Evolutionary conservation across 768 basidiomycete genomes (phyloP).

Genomic region (Agaricus subrufescens): DNA sequence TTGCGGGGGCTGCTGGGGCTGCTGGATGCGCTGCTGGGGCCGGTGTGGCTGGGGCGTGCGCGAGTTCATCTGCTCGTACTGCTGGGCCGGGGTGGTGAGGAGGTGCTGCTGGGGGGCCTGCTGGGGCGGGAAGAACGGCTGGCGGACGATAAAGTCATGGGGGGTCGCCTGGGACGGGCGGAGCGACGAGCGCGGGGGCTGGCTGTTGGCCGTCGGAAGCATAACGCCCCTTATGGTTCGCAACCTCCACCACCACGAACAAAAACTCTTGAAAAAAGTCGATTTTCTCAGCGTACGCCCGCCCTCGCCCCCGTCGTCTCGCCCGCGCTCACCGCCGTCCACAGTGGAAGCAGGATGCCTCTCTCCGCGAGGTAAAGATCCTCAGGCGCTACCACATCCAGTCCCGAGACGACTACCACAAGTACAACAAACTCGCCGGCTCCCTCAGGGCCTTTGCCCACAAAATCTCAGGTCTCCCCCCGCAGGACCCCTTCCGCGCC

Average conservation of each 20-base stretch:
- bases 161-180: not conserved
- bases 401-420: conserved; percentile 91
- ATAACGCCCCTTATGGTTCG: conserved; percentile 1
- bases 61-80: conserved; percentile 50
- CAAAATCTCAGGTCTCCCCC: conserved; percentile 79
- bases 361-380: conserved; percentile 85
- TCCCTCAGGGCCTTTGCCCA: conserved; percentile 82
- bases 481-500: conserved; percentile 82
- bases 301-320: not conserved
- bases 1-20: not conserved
- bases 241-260: conserved; percentile 77
- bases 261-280: conserved; percentile 92
- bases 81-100: conserved; percentile 59
- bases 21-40: conserved; percentile 14
- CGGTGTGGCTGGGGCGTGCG: conserved; percentile 21
- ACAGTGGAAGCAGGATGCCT: conserved; percentile 96
- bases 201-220: conserved; percentile 1
- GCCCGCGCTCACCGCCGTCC: conserved; percentile 7
- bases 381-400: conserved; percentile 96
- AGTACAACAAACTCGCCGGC: conserved; percentile 96
- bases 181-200: not conserved
- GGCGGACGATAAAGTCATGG: conserved; percentile 18
- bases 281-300: conserved; percentile 86
- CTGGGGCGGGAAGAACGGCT: conserved; percentile 24
- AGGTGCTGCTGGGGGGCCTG: conserved; percentile 15